These are phyloP conservation scores for Dictyophora rubrovolvata DNA, from an alignment of 768 basidiomycete species.

Conservation along the genomic window DNA sequence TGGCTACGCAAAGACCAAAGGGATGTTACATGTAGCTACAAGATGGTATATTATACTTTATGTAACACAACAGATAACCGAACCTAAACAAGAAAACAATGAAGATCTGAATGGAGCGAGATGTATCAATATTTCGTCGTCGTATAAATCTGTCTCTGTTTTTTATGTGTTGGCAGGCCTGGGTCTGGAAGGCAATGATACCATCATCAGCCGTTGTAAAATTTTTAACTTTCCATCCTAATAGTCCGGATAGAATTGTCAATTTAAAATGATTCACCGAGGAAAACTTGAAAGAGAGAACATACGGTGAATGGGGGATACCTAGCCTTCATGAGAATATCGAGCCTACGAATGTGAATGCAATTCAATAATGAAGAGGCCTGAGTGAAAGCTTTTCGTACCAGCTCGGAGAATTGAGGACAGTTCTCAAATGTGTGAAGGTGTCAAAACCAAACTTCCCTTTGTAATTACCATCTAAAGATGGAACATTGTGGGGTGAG, in stretches of 20 bases:
- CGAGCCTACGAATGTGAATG: slow-evolving; percentile 18
- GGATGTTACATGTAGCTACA: too few relatives aligned
- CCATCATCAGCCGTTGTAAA: background rate
- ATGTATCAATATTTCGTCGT: too few relatives aligned
- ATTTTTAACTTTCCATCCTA: background rate
- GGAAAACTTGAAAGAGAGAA: background rate
- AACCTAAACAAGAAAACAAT: too few relatives aligned
- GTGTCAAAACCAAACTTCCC: slow-evolving; percentile 45
- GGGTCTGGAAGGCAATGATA: background rate
- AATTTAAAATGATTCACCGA: background rate
- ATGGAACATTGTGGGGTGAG: background rate
- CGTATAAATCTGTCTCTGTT: too few relatives aligned
- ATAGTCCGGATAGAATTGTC: background rate
- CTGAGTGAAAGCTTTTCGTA: slow-evolving; percentile 20
- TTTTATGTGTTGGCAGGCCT: background rate
- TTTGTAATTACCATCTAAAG: slow-evolving; percentile 44
- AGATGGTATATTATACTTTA: too few relatives aligned
- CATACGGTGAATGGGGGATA: slow-evolving; percentile 29
- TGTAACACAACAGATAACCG: too few relatives aligned
- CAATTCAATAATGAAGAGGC: background rate
- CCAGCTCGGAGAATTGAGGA: slow-evolving; percentile 50
- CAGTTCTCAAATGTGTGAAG: slow-evolving; percentile 40
- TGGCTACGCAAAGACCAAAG: too few relatives aligned
- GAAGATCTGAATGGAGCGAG: too few relatives aligned
- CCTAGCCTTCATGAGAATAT: slow-evolving; percentile 22